These are phyloP conservation scores for Eimeria praecox DNA, from an alignment of 169 alveolate genomes.

Conservation along the genomic window DNA sequence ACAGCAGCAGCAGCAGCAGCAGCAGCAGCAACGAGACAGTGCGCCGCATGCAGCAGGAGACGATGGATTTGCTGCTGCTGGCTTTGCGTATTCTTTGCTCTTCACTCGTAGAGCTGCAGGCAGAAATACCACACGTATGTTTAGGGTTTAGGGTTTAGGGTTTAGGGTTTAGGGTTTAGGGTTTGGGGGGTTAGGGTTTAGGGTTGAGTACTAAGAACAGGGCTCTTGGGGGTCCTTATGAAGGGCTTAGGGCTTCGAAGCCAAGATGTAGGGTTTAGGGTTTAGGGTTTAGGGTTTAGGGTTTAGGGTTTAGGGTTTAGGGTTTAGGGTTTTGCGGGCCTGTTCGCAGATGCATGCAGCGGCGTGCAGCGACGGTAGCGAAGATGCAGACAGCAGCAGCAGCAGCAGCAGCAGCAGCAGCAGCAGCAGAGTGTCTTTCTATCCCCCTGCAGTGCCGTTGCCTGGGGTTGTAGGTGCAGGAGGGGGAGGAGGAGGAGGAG, in stretches of 20 bases:
- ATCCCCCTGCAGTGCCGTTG: conserved; percentile 27
- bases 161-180: neutral
- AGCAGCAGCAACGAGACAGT: conserved; percentile 46
- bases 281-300: neutral
- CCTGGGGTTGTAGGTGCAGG: neutral
- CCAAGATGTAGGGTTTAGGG: no score
- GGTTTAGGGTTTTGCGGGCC: neutral
- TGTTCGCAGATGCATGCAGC: conserved; percentile 57
- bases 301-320: neutral
- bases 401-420: conserved; percentile 60
- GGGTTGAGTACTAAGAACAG: neutral
- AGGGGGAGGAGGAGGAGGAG: conserved; percentile 45
- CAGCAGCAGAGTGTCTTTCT: neutral
- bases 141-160: conserved; percentile 13
- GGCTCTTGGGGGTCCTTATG: neutral
- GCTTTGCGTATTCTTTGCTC: conserved; percentile 63
- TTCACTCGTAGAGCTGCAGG: conserved; percentile 41
- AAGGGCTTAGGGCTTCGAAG: conserved; percentile 33
- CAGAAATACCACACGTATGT: conserved; percentile 29
- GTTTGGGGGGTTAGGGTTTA: neutral
- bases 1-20: conserved; percentile 48
- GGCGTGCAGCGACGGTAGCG: conserved; percentile 47
- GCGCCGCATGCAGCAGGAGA: conserved; percentile 53
- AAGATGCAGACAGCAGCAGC: neutral
- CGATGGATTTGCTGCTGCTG: conserved; percentile 48